phyloP scores from a whole-genome alignment of 148 eudicot species.

The Polygonum aviculare region DNA sequence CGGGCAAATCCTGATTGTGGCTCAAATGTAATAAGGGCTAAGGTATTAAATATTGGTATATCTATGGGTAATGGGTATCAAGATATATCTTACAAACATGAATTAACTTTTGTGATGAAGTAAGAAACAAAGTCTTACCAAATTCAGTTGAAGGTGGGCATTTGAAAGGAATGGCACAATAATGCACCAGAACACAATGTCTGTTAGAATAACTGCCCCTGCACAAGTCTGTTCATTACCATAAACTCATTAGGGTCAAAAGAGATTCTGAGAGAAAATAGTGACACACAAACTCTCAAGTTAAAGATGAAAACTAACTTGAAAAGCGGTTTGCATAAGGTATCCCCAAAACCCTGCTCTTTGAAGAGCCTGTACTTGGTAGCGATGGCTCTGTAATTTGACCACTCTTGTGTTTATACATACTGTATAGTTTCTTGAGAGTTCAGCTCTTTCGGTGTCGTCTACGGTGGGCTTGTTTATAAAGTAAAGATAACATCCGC shows the following conservation, averaged over 20 bases:
- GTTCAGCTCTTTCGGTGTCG: slow-evolving; percentile 12
- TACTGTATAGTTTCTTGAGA: not conserved
- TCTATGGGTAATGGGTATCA: too few species aligned
- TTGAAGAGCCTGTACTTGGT: slow-evolving; percentile 19
- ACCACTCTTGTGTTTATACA: slow-evolving; percentile 1
- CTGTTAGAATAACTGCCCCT: slow-evolving; percentile 64
- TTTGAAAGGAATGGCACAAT: slow-evolving; percentile 54
- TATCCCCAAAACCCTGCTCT: slow-evolving; percentile 59
- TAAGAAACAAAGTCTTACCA: slow-evolving; percentile 30
- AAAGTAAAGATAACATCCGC: slow-evolving; percentile 39
- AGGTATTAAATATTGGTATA: too few species aligned
- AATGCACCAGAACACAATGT: slow-evolving; percentile 55
- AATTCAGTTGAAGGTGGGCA: slow-evolving; percentile 35
- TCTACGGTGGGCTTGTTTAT: slow-evolving; percentile 9
- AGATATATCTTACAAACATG: too few species aligned
- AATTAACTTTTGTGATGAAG: too few species aligned
- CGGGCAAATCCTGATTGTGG: not conserved
- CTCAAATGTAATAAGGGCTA: not conserved
- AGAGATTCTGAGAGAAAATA: not conserved
- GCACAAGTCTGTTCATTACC: slow-evolving; percentile 43
- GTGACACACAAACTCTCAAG: not conserved
- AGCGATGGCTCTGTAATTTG: slow-evolving; percentile 21
- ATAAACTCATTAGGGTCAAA: not conserved
- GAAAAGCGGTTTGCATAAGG: slow-evolving; percentile 47
- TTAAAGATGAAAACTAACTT: slow-evolving; percentile 24